Evolutionary conservation across 495 filamentous ascomycete genomes (phyloP), one percentile per base, ranked within the genome.

Genomic region (Bombardia bombarda): DNA sequence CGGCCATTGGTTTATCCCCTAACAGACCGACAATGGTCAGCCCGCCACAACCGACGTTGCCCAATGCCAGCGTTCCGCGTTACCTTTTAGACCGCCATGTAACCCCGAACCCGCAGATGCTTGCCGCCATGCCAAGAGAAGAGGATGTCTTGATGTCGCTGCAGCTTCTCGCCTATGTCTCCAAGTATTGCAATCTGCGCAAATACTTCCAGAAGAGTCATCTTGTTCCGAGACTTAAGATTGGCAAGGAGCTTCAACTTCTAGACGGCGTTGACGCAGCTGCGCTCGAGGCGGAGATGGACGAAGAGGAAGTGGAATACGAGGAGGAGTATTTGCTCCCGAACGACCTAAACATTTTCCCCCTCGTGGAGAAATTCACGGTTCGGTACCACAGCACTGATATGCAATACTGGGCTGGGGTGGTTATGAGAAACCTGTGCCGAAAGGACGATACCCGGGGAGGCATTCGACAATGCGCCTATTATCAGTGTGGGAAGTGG

Each of bases 381-480:
- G 87, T 95, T 31, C 79, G 90, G 43, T 87, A 94, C 57, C 87
- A 95, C 61, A 87, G 84, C 38, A 83, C 82, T 40, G 90, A 97
- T 60, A 97, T 98, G 92, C 89, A 95, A 59, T 96, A 96, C 68
- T 98, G 92, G 92, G 92, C 92, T 7, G 90, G 89, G 40, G 90
- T 98, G 17, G 92, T 98, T 42, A 97, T 98, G 92, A 75, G 92
- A 42, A 98, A 98, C 59, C 80, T 98, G 26, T 98, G 92, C 72
- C 84, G 92, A 44, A 98, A 98, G 67, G 92, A 98, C 60, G 92
- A 98, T 54, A 84, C 82, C 6, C 75, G 84, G 38, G 92, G 92
- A 19, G 92, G 90, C 43, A 96, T 97, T 52, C 78, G 92, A 34
- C 92, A 98, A 50, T 98, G 92, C 57, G 92, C 92, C 17, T 93